Conservation (phyloP, 129 eudicot genomes). For the Saposhnikovia divaricata region DNA sequence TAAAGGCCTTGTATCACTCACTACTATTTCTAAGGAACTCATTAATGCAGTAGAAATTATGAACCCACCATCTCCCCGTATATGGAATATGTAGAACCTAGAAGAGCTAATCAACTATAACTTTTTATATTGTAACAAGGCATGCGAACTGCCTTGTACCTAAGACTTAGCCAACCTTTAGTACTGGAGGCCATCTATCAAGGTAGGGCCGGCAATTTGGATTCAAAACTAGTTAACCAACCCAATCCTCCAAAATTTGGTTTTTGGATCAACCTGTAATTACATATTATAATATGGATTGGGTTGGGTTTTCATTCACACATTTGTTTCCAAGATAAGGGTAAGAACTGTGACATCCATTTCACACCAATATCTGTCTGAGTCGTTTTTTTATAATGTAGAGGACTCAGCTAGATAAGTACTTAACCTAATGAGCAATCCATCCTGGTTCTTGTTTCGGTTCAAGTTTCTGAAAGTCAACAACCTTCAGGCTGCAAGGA, state of each 20-base stretch:
- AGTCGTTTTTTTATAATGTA: neutral
- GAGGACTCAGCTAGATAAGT: neutral
- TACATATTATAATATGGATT: no score
- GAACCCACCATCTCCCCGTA: neutral
- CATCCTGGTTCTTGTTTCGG: neutral
- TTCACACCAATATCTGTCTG: neutral
- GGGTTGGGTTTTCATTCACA: no score
- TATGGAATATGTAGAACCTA: neutral
- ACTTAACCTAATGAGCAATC: neutral
- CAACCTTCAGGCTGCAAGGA: neutral
- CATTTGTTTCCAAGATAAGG: no score
- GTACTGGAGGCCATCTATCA: neutral
- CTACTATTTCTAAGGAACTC: neutral
- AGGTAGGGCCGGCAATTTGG: neutral
- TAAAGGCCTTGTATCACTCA: neutral
- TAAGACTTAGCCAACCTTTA: neutral
- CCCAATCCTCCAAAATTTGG: no score
- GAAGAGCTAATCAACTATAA: neutral
- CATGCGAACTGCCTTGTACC: neutral
- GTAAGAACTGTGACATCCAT: no score
- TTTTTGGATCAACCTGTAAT: no score
- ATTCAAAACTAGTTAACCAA: no score
- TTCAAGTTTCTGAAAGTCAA: neutral
- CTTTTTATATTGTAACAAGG: neutral
- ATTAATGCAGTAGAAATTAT: neutral